Conservation (phyloP, 1,139 yeast genomes). For the Saccharomyces uvarum region DNA sequence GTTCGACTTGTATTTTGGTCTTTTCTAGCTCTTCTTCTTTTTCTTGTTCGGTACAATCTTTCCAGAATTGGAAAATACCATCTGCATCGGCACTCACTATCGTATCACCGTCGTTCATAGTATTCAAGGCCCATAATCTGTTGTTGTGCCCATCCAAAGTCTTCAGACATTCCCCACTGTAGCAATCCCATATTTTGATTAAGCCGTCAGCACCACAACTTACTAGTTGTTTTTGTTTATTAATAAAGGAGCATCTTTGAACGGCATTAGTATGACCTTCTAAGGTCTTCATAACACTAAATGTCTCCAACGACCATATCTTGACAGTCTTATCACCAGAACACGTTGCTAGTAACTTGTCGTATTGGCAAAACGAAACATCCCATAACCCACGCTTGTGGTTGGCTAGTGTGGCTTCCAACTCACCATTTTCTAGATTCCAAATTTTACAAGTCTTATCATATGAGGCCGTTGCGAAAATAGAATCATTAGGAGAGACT, state of each 20-base stretch:
- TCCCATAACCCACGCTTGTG: slow-evolving; percentile 96
- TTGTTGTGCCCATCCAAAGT: slow-evolving; percentile 89
- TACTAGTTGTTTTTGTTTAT: slow-evolving; percentile 59
- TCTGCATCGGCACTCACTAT: slow-evolving; percentile 91
- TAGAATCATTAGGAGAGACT: slow-evolving; percentile 79
- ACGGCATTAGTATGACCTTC: slow-evolving; percentile 95
- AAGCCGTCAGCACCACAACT: slow-evolving; percentile 94
- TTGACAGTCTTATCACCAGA: slow-evolving; percentile 88
- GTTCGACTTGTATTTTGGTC: slow-evolving; percentile 59
- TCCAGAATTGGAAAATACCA: slow-evolving; percentile 84
- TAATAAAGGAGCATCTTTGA: slow-evolving; percentile 67
- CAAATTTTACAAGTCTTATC: slow-evolving; percentile 88
- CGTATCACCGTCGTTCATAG: slow-evolving; percentile 55
- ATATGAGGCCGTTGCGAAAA: slow-evolving; percentile 91
- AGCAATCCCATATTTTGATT: slow-evolving; percentile 79
- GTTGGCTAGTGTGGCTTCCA: slow-evolving; percentile 74
- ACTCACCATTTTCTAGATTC: slow-evolving; percentile 77
- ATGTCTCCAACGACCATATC: slow-evolving; percentile 79
- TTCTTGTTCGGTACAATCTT: slow-evolving; percentile 72
- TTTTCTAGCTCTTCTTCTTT: slow-evolving; percentile 43
- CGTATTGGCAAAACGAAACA: slow-evolving; percentile 70
- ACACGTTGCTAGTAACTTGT: slow-evolving; percentile 66
- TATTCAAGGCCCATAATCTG: slow-evolving; percentile 85
- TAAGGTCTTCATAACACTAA: slow-evolving; percentile 67
- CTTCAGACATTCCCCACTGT: slow-evolving; percentile 67